Evolutionary conservation across 2,329 filamentous ascomycete genomes (phyloP), one percentile per base, ranked within the genome.

Genomic region (Apiospora rasikravindrae): DNA sequence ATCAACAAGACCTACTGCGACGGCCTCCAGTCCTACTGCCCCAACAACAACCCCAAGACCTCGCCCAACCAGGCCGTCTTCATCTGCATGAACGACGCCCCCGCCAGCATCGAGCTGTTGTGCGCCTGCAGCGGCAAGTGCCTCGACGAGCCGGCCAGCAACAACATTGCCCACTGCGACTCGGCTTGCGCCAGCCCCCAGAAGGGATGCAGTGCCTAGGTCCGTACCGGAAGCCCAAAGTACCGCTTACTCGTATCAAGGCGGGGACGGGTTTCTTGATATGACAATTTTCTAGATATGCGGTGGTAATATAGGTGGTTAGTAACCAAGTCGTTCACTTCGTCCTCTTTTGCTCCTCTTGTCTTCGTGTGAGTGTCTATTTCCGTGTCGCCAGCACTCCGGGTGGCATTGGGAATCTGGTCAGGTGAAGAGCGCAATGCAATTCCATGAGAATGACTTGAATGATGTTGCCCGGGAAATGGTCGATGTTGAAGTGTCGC

Each of bases 111-210:
- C 57, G 67, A 78, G 73, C 77, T 81, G 51, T 26, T 80, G 47
- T 81, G 78, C 33, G 78, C 79, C 10, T 80, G 79, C 67, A 71
- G 74, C 47, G 77, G 77, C 70, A 78, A 77, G 22, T 80, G 78
- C 70, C 67, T 77, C 61, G 79, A 80, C 40, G 78, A 80, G 29
- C 74, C 76, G 4, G 74, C 77, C 51, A 78, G 70, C 57, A 80
- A 80, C 73, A 77, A 77, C 70, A 80, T 81, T 71, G 78, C 78
- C 4, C 78, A 80, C 45, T 80, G 78, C 72, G 77, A 80, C 61
- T 75, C 75, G 26, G 74, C 80, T 24, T 81, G 79, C 71, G 75
- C 76, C 68, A 80, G 79, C 8, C 57, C 57, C 19, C 29, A 33
- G 8, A 64, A 64, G 57, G 33, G 33, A 37, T 64, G 57, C 33